A percentile compares a stretch with the other conserved stretches of the same genome.
These are phyloP conservation scores for Penicillium concentricum DNA, from an alignment of 2,329 filamentous ascomycete species.

Conservation along the genomic window DNA sequence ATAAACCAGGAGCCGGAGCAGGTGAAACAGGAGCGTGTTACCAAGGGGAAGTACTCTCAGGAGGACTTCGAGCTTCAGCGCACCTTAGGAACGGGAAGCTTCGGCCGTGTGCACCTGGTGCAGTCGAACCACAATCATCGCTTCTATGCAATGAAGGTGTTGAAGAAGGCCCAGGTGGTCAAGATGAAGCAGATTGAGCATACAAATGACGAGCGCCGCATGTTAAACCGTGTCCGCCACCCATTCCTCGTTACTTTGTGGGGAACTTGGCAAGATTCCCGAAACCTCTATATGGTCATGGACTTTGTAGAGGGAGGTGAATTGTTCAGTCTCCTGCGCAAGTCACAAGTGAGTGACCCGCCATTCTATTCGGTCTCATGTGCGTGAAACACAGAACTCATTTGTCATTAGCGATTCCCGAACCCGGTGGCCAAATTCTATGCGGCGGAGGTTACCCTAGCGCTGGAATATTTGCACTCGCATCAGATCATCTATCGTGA, in stretches of 20 bases:
- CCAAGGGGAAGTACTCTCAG: conserved; percentile 96
- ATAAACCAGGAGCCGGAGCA: conserved; percentile 55
- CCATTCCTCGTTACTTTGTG: conserved; percentile 96
- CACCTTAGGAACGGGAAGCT: conserved; percentile 93
- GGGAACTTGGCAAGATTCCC: conserved; percentile 95
- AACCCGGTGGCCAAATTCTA: conserved; percentile 99
- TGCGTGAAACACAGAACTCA: not conserved
- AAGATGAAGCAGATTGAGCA: conserved; percentile 99
- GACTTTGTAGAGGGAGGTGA: conserved; percentile 99
- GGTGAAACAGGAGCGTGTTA: conserved; percentile 57
- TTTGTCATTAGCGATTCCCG: conserved; percentile 73
- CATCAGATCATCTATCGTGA: conserved; percentile 98
- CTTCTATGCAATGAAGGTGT: conserved; percentile 96
- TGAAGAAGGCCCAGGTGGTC: conserved; percentile 98
- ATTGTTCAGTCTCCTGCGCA: conserved; percentile 89
- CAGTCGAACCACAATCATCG: conserved; percentile 98
- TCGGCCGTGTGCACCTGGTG: conserved; percentile 92
- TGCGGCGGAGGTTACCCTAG: conserved; percentile 92
- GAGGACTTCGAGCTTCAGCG: conserved; percentile 85
- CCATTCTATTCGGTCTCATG: not conserved
- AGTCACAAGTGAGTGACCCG: conserved; percentile 71
- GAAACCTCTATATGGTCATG: conserved; percentile 99
- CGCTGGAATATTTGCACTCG: conserved; percentile 90
- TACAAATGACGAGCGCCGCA: conserved; percentile 94
- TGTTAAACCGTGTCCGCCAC: conserved; percentile 96